Conservation (phyloP, 2,329 filamentous ascomycete species). For the Aspergillus ochraceus region DNA sequence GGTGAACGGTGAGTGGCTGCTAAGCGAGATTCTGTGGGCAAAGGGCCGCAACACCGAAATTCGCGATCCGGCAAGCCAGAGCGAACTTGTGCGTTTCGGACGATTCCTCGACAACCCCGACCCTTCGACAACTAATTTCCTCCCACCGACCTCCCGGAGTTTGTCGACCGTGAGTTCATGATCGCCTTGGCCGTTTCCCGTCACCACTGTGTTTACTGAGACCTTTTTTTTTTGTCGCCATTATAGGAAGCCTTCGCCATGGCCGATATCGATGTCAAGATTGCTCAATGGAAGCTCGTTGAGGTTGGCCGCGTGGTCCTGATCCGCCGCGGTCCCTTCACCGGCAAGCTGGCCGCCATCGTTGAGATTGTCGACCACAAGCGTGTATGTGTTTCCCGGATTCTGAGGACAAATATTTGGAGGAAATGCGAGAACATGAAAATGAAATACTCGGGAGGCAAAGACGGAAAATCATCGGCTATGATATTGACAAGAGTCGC, state of each 20-base stretch:
- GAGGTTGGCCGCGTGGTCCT: conserved; percentile 98
- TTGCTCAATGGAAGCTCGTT: conserved; percentile 89
- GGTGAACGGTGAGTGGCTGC: conserved; percentile 32
- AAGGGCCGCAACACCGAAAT: conserved; percentile 37
- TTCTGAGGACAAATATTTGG: conserved; percentile 5
- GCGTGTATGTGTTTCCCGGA: conserved; percentile 72
- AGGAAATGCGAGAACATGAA: conserved; percentile 8
- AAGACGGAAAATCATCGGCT: conserved; percentile 1
- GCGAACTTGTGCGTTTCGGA: conserved; percentile 33
- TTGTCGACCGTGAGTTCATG: conserved; percentile 43
- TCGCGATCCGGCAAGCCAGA: conserved; percentile 30
- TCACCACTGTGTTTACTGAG: conserved; percentile 24
- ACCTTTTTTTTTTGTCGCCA: conserved; percentile 17
- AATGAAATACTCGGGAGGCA: conserved; percentile 7
- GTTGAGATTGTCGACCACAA: conserved; percentile 99
- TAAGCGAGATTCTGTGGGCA: conserved; percentile 45
- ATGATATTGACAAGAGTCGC: conserved; percentile 23
- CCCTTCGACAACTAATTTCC: conserved; percentile 42
- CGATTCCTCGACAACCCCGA: conserved; percentile 40
- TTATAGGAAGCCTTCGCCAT: conserved; percentile 66
- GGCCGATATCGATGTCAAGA: conserved; percentile 79
- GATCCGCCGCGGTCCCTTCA: conserved; percentile 78
- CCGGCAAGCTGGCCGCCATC: conserved; percentile 86
- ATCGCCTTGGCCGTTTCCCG: conserved; percentile 15
- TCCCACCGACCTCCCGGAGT: conserved; percentile 36